Percentiles rank a stretch among this genome's conserved stretches.
Conservation (phyloP, 352 stramenopile species). For the Achlya hypogyna region DNA sequence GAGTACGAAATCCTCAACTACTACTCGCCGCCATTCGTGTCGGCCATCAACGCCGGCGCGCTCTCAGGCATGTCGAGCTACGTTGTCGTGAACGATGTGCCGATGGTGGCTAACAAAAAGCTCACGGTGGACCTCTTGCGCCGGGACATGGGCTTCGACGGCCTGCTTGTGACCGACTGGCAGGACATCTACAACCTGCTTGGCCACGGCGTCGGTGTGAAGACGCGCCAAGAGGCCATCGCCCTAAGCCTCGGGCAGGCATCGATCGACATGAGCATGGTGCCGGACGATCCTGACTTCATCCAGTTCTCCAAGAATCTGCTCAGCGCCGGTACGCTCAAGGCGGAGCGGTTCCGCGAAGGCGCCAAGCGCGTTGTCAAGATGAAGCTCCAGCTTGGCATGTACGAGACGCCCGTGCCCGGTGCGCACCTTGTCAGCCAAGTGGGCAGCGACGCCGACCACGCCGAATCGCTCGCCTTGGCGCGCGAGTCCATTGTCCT, state of each 20-base stretch:
- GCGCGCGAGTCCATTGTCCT: slow-evolving; percentile 72
- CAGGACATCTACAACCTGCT: slow-evolving; percentile 87
- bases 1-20: slow-evolving; percentile 76
- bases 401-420: slow-evolving; percentile 60
- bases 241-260: slow-evolving; percentile 59
- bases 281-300: slow-evolving; percentile 44
- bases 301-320: slow-evolving; percentile 39
- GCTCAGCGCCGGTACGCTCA: slow-evolving; percentile 19
- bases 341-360: slow-evolving; percentile 32
- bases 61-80: slow-evolving; percentile 91
- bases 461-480: slow-evolving; percentile 45
- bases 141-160: slow-evolving; percentile 79
- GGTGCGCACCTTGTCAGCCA: slow-evolving; percentile 28
- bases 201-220: slow-evolving; percentile 43
- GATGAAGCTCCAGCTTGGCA: slow-evolving; percentile 54
- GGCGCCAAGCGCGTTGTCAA: slow-evolving; percentile 55
- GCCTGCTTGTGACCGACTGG: slow-evolving; percentile 88
- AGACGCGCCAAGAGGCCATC: slow-evolving; percentile 43
- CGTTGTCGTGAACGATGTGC: slow-evolving; percentile 85
- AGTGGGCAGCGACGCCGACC: slow-evolving; percentile 45
- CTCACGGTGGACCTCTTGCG: slow-evolving; percentile 73
- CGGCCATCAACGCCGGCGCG: slow-evolving; percentile 66
- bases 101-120: slow-evolving; percentile 69
- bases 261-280: slow-evolving; percentile 90
- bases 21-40: slow-evolving; percentile 77